Base-by-base conservation (phyloP, 148 eudicot genomes). In the Nepenthes gracilis region DNA sequence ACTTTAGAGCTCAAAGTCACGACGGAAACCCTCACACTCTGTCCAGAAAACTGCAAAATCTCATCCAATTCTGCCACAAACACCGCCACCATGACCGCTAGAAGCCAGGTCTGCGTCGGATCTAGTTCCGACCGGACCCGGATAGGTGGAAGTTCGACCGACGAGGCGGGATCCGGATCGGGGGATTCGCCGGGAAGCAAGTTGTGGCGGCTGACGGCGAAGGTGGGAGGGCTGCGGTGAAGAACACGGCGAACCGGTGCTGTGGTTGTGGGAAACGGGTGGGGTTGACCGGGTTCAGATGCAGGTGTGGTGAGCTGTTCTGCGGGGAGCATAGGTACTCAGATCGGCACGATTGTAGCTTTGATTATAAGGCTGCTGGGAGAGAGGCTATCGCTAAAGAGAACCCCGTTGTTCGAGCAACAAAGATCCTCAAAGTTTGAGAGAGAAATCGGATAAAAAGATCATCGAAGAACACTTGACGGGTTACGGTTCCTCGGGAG, bases 291-390 rank as follows among this genome's bases (percentile, higher is more conserved):
- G 92, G 88, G 40, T 88, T 88, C 43, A 60, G 86, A 48, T 88
- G 96, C 54, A 70, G 86, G 11, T 88, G 96, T 49, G 96, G 92
- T 3, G 83, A 88, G 32, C 65, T 85, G 73, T 88, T 85, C 64
- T 88, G 96, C 10, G 70, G 82, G 35, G 79, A 73, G 66, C 96
- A 88, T 36, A 64, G 91, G 73, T 88, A 88, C 69, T 82, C 96
- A 43, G 96, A 87, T 75, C 90, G 90, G 9, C 96, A 87, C 55
- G 86, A 80, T 43, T 85, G 90, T 55, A 78, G 82, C 61, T 88
- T 64, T 64, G 91, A 88, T 64, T 88, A 88, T 68, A 88, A 88
- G 59, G 69, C 88, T 1, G 91, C 88, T 4, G 96, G 83, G 0
- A 64, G 90, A 37, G 91, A 79, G 35, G 86, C 96, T 15, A 88